phyloP scores from a whole-genome alignment of 257 asterid genomes.

The Voacanga thouarsii region DNA sequence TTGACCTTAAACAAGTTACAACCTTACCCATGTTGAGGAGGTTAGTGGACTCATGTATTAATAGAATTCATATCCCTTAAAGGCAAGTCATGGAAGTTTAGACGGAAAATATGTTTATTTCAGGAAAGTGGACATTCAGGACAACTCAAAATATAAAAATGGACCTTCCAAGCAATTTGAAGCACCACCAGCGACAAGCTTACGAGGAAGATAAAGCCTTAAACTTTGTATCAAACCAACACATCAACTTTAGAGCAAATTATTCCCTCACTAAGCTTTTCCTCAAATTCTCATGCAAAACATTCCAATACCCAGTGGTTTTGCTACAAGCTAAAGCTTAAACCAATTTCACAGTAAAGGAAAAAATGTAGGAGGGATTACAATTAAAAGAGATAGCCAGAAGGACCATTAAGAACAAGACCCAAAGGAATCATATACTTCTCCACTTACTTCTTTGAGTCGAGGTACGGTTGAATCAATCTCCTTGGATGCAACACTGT shows the following conservation, averaged over 20 bases:
- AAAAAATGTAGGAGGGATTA: neutral
- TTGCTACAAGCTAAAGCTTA: neutral
- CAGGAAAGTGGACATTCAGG: too few species aligned
- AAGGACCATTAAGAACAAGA: neutral
- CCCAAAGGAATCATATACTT: neutral
- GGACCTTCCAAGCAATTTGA: neutral
- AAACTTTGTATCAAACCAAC: neutral
- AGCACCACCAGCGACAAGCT: neutral
- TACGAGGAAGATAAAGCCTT: neutral
- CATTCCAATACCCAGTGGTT: neutral
- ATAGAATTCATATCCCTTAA: too few species aligned
- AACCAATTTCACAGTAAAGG: neutral
- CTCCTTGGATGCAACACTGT: slow-evolving; percentile 40
- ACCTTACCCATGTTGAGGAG: too few species aligned
- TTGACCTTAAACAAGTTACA: too few species aligned
- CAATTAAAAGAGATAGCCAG: neutral
- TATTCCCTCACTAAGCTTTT: neutral
- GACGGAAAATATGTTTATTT: too few species aligned
- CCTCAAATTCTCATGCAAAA: neutral
- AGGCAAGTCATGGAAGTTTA: too few species aligned
- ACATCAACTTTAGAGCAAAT: neutral
- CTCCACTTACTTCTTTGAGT: slow-evolving; percentile 53
- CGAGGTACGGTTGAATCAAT: slow-evolving; percentile 48
- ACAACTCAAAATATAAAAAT: too few species aligned
- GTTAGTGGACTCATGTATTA: too few species aligned